Conservation (phyloP, 106 monocot genomes). For the Dendrobium chrysotoxum region DNA sequence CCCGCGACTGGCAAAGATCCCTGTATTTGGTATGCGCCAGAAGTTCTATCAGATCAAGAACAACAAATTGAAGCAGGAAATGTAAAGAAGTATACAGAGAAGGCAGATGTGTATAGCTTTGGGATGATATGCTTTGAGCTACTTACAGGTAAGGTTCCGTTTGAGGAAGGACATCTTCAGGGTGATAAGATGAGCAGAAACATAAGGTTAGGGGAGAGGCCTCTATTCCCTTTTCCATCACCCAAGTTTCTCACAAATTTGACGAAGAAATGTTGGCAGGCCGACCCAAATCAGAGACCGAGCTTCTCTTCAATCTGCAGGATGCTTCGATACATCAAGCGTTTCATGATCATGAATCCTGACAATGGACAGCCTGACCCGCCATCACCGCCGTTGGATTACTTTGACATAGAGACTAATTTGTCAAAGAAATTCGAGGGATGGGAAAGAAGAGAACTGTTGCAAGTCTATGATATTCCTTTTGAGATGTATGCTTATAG, state of each 20-base stretch:
- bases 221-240: constrained; percentile 67
- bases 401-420: constrained; percentile 54
- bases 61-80: constrained; percentile 11
- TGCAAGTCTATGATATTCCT: constrained; percentile 28
- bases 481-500: constrained; percentile 59
- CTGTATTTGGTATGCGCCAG: constrained; percentile 51
- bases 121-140: constrained; percentile 63
- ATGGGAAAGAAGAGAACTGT: constrained; percentile 27
- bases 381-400: constrained; percentile 38
- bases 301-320: constrained; percentile 73
- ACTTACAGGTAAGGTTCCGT: constrained; percentile 57
- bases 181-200: constrained; percentile 82
- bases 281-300: constrained; percentile 66
- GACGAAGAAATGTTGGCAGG: constrained; percentile 85
- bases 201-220: constrained; percentile 70
- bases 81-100: constrained; percentile 29
- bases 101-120: constrained; percentile 68
- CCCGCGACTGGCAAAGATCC: constrained; percentile 7
- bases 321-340: constrained; percentile 68
- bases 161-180: constrained; percentile 30
- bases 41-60: constrained; percentile 30
- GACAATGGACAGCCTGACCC: constrained; percentile 37
- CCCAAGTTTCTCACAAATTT: constrained; percentile 68
- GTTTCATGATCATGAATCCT: constrained; percentile 63
- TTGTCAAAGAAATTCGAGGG: constrained; percentile 33